Percentiles rank a stretch among this genome's conserved stretches.
Conservation (phyloP, 495 filamentous ascomycete genomes). For the Tuber borchii region DNA sequence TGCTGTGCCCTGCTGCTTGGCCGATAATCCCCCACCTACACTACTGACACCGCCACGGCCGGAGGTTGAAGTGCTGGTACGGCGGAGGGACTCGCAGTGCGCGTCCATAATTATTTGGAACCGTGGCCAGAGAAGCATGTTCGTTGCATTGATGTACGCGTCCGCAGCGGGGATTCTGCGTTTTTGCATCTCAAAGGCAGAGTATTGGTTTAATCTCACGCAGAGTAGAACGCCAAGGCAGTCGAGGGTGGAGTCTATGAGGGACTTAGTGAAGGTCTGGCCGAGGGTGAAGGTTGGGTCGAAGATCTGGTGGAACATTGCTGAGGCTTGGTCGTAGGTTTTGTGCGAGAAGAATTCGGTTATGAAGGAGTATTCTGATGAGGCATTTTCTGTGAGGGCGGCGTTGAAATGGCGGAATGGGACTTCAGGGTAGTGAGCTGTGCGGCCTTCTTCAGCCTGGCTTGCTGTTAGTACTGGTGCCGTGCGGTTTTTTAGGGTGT, state of each 20-base stretch:
- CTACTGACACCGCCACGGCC: conserved; percentile 54
- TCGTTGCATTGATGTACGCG: conserved; percentile 84
- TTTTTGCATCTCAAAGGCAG: conserved; percentile 86
- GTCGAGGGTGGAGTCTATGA: conserved; percentile 71
- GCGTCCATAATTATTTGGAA: conserved; percentile 88
- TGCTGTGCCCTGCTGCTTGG: conserved; percentile 65
- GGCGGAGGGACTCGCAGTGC: conserved; percentile 79
- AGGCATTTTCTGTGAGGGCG: conserved; percentile 85
- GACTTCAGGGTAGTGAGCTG: conserved; percentile 76
- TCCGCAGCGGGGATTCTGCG: conserved; percentile 84
- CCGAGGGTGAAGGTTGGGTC: conserved; percentile 76
- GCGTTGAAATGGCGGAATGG: conserved; percentile 92
- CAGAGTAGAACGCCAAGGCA: conserved; percentile 78
- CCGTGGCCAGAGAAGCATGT: conserved; percentile 93
- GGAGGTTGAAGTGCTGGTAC: conserved; percentile 50
- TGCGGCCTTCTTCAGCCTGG: conserved; percentile 78
- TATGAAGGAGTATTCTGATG: conserved; percentile 91
- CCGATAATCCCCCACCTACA: conserved; percentile 45
- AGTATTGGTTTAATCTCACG: conserved; percentile 87
- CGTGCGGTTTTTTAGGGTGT: conserved; percentile 63
- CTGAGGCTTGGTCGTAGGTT: conserved; percentile 52
- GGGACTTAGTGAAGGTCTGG: conserved; percentile 63
- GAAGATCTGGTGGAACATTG: conserved; percentile 74
- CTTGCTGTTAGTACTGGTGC: conserved; percentile 62
- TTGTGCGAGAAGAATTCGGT: conserved; percentile 75